Conservation (phyloP, 1,284 basidiomycete species). For the Boletus smithii region DNA sequence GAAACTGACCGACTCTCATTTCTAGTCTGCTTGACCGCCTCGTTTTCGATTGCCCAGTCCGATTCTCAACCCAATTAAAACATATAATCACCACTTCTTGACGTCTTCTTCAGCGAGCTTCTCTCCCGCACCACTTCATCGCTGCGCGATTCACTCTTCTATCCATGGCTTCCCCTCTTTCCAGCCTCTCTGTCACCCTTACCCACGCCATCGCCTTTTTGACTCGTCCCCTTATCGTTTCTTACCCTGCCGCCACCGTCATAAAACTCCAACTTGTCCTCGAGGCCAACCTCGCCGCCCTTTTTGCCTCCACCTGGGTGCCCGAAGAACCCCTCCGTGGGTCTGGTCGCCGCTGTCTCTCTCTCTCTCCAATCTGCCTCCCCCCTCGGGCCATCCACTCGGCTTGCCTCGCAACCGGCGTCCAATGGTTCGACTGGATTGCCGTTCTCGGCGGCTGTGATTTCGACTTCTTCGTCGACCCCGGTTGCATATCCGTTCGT, state of each 20-base stretch:
- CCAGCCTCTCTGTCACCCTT: constrained; percentile 61
- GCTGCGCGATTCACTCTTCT: constrained; percentile 75
- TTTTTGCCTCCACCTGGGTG: constrained; percentile 63
- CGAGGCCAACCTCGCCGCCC: constrained; percentile 64
- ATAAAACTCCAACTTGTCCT: constrained; percentile 65
- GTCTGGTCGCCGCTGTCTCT: constrained; percentile 69
- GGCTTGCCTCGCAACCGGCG: constrained; percentile 60
- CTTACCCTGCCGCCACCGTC: constrained; percentile 56
- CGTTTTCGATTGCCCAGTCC: no score
- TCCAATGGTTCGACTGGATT: constrained; percentile 79
- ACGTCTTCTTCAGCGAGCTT: constrained; percentile 29
- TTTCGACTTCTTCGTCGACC: constrained; percentile 76
- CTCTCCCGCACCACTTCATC: constrained; percentile 45
- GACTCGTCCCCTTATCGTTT: constrained; percentile 55
- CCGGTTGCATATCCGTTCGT: constrained; percentile 68
- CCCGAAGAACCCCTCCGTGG: constrained; percentile 59
- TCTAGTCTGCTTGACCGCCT: no score
- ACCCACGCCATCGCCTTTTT: constrained; percentile 69
- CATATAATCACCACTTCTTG: constrained; percentile 20
- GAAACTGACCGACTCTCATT: no score
- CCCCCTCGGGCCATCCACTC: constrained; percentile 69
- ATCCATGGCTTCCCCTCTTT: constrained; percentile 49
- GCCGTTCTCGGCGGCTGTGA: constrained; percentile 59
- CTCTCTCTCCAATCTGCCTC: constrained; percentile 60
- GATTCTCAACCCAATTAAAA: constrained; percentile 26